Evolutionary conservation across 2,329 filamentous ascomycete genomes (phyloP).

Genomic region (Fusarium multiceps): DNA sequence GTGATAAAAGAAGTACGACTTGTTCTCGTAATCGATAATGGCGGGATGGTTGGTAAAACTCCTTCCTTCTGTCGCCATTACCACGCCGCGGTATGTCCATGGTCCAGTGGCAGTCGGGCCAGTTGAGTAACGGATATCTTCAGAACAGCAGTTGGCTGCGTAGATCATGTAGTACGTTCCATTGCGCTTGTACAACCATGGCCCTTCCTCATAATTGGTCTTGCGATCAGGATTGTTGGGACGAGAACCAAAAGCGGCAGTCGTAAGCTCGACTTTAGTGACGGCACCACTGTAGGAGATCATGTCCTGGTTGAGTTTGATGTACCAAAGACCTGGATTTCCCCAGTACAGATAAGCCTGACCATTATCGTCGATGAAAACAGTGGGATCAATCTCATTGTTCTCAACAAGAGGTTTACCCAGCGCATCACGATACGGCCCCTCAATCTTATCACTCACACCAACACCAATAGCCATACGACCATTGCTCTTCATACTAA

Average conservation of each 20-base stretch:
- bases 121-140: constrained; percentile 19
- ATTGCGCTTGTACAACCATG: constrained; percentile 53
- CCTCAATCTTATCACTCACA: constrained; percentile 49
- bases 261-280: constrained; percentile 1
- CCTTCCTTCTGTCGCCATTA: background rate
- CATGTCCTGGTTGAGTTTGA: constrained; percentile 52
- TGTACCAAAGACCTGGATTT: constrained; percentile 51
- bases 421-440: constrained; percentile 52
- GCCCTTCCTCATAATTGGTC: constrained; percentile 54
- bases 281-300: constrained; percentile 23
- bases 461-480: constrained; percentile 54
- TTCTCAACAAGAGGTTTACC: constrained; percentile 53
- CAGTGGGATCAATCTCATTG: constrained; percentile 51
- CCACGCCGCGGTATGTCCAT: constrained; percentile 9
- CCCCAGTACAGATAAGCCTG: constrained; percentile 54
- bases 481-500: constrained; percentile 46
- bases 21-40: constrained; percentile 5
- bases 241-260: background rate
- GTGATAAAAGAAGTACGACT: constrained; percentile 18
- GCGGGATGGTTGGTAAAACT: constrained; percentile 17
- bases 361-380: constrained; percentile 52
- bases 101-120: constrained; percentile 8
- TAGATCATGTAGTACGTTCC: constrained; percentile 55
- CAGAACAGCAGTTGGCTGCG: constrained; percentile 48
- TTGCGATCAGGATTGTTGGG: background rate